Conservation (phyloP, 257 asterid genomes). For the Eucommia ulmoides region DNA sequence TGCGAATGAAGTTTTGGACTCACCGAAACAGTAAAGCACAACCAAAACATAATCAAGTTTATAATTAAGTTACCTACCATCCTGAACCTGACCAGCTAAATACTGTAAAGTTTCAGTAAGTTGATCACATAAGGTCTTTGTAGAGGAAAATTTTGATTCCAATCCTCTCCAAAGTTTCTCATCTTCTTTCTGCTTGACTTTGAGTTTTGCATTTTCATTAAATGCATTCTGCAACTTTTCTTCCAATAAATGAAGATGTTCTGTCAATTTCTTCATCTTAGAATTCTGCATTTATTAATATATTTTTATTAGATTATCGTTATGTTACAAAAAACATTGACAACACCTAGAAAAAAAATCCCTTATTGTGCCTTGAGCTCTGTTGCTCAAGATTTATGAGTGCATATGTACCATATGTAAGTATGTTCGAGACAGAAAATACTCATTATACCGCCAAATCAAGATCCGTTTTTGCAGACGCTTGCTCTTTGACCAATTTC, state of each 20-base stretch:
- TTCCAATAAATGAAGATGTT: slow-evolving; percentile 55
- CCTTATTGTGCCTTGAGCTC: neutral
- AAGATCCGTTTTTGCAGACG: slow-evolving; percentile 78
- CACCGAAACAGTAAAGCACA: no score
- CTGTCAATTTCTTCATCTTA: slow-evolving; percentile 71
- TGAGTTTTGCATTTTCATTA: slow-evolving; percentile 78
- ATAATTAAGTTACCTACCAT: slow-evolving; percentile 30
- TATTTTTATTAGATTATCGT: neutral
- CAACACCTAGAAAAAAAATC: neutral
- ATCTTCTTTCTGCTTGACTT: slow-evolving; percentile 87
- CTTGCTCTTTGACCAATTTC: slow-evolving; percentile 90
- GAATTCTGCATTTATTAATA: slow-evolving; percentile 37
- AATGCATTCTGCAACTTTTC: slow-evolving; percentile 78
- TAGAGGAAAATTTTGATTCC: slow-evolving; percentile 72
- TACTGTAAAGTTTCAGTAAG: slow-evolving; percentile 67
- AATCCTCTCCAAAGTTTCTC: slow-evolving; percentile 93
- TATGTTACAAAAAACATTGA: neutral
- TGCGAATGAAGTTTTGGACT: slow-evolving; percentile 22
- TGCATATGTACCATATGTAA: neutral
- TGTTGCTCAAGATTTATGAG: no score
- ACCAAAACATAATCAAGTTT: no score
- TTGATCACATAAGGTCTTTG: slow-evolving; percentile 71
- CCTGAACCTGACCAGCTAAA: slow-evolving; percentile 65
- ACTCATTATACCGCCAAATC: neutral
- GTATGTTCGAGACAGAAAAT: slow-evolving; percentile 1